phyloP scores from a whole-genome alignment of 345 rosid genomes.

The Draba incana region DNA sequence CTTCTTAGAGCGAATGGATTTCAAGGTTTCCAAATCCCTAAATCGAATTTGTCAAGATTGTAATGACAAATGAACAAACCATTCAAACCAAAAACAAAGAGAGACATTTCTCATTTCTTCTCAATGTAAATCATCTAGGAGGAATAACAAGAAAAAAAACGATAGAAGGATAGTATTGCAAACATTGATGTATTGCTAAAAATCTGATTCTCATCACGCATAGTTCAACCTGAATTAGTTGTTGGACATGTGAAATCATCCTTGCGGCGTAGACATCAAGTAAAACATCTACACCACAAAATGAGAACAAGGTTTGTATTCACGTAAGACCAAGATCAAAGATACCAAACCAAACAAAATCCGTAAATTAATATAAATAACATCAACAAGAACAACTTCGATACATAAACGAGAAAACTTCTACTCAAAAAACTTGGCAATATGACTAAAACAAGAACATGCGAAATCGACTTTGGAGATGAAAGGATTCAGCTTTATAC shows the following conservation, averaged over 20 bases:
- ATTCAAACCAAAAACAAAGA: conserved; percentile 27
- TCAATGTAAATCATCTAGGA: conserved; percentile 20
- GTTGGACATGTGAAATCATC: conserved; percentile 85
- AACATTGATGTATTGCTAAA: conserved; percentile 6
- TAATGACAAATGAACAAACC: no score
- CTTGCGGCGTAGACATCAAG: conserved; percentile 97
- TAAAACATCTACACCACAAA: conserved; percentile 81
- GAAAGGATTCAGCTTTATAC: no score
- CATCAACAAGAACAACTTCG: background rate
- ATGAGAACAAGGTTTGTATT: background rate
- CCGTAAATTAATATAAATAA: background rate
- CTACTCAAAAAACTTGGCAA: background rate
- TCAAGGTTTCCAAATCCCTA: conserved; percentile 79
- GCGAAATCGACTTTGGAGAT: no score
- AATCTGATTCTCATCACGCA: conserved; percentile 53
- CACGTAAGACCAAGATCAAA: background rate
- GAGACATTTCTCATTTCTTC: conserved; percentile 7
- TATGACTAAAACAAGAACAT: no score
- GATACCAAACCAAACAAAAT: background rate
- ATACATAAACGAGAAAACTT: background rate
- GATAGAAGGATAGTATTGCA: conserved; percentile 25
- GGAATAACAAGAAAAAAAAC: background rate
- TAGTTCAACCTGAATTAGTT: conserved; percentile 98
- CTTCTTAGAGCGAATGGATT: conserved; percentile 93
- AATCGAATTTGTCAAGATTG: conserved; percentile 86